Conservation (phyloP, 257 asterid species). For the Solanum virginianum region DNA sequence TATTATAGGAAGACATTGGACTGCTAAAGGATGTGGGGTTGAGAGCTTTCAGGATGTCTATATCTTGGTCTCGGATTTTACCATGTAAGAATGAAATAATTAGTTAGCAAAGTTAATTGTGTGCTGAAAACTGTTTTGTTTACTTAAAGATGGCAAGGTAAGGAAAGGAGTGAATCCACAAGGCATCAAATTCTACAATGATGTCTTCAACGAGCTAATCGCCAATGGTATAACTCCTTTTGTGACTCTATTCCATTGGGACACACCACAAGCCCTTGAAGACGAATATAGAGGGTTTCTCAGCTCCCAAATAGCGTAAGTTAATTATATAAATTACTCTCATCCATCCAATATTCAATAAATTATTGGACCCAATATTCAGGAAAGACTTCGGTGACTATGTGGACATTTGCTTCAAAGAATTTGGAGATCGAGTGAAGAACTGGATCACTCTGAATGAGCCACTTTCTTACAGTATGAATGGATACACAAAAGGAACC, state of each 20-base stretch:
- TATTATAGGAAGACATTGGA: slow-evolving; percentile 8
- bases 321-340: no score
- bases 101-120: no score
- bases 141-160: slow-evolving; percentile 19
- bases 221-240: slow-evolving; percentile 8
- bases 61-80: slow-evolving; percentile 25
- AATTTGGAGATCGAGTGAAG: slow-evolving; percentile 23
- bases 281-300: not conserved
- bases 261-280: slow-evolving; percentile 8
- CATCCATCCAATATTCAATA: no score
- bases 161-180: slow-evolving; percentile 16
- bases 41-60: slow-evolving; percentile 17
- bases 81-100: slow-evolving; percentile 12
- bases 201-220: slow-evolving; percentile 9
- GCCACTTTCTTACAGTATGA: not conserved
- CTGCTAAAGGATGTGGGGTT: slow-evolving; percentile 2
- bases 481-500: slow-evolving; percentile 9
- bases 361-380: not conserved
- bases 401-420: slow-evolving; percentile 18
- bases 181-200: slow-evolving; percentile 25
- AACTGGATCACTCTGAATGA: slow-evolving; percentile 23
- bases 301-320: slow-evolving; percentile 6
- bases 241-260: slow-evolving; percentile 14
- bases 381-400: slow-evolving; percentile 10
- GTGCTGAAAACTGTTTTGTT: not conserved